Evolutionary conservation across 1,284 basidiomycete species (phyloP), one percentile per base, ranked within the genome.

Genomic region (Phellinidium pouzarii): DNA sequence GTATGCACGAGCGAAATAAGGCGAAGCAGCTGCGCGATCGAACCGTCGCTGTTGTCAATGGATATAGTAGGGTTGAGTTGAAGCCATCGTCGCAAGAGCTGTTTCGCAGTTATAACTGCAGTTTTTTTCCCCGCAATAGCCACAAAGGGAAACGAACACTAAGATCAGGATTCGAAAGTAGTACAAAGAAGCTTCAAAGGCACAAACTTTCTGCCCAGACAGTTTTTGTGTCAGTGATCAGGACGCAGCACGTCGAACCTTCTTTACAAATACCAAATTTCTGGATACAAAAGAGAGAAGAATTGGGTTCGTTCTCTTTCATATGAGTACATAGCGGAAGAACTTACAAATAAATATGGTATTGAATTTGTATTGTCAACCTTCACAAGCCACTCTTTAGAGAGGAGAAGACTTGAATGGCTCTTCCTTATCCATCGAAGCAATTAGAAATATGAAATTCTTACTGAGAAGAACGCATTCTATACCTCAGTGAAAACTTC

Each of bases 141-240:
- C n/a, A n/a, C n/a, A n/a, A n/a, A n/a, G n/a, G n/a, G n/a, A n/a
- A n/a, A n/a, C n/a, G n/a, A n/a, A n/a, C n/a, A n/a, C n/a, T n/a
- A n/a, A n/a, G n/a, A 47, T 19, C 5, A 31, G 23, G 11, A 20
- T 20, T 31, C n/a, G 3, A 26, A 45, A 44, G 3, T 29, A 44
- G 20, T 20, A 14, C 9, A 42, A 17, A 27, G 50, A 22, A n/a
- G n/a, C n/a, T n/a, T n/a, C n/a, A n/a, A n/a, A n/a, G n/a, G n/a
- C n/a, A 34, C 23, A 22, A 57, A 84, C 86, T 81, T 80, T 89
- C 86, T n/a, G 71, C 72, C 85, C 84, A 89, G 8, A 83, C 80
- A 34, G 68, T 73, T 63, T 78, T 84, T 4, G 84, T 88, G 65
- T 89, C 86, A 14, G 87, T 87, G 50, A 87, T 64, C 58, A 89